Percentiles rank a stretch among this genome's conserved stretches.
These are phyloP conservation scores for Tetraselmis striata DNA, from an alignment of 139 green algal species.

Conservation along the genomic window DNA sequence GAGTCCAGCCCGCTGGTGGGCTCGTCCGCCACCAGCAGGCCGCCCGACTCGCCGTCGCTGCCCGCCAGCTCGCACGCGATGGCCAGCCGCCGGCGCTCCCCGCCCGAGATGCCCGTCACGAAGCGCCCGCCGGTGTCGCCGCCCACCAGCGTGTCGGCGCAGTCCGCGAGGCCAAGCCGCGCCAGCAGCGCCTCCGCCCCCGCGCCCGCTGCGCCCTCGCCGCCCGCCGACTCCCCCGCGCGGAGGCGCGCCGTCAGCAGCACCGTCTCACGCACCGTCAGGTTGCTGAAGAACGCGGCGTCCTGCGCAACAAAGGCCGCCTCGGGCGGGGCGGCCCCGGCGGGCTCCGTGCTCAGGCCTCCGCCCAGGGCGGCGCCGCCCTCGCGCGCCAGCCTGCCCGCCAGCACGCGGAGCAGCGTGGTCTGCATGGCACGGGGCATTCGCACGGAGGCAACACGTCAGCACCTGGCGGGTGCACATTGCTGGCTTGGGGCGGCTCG, in stretches of 20 bases:
- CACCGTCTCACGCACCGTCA: constrained; percentile 10
- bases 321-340: no score
- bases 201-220: background rate
- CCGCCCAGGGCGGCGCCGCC: background rate
- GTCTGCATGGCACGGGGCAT: no score
- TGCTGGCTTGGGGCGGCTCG: no score
- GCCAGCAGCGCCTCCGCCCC: background rate
- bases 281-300: constrained; percentile 1
- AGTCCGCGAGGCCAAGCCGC: background rate
- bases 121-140: background rate
- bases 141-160: constrained; percentile 3
- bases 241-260: background rate
- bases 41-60: constrained; percentile 20
- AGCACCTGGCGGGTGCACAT: no score
- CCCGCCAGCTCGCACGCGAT: constrained; percentile 83
- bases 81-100: constrained; percentile 80
- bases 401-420: background rate
- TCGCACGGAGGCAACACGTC: no score
- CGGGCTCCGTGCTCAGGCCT: background rate
- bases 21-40: constrained; percentile 77
- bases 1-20: constrained; percentile 83
- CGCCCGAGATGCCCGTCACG: constrained; percentile 23
- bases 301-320: constrained; percentile 1
- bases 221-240: background rate
- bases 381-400: background rate